Evolutionary conservation across 352 stramenopile genomes (phyloP), one percentile per base, ranked within the genome.

Genomic region (Globisporangium cylindrosporum): DNA sequence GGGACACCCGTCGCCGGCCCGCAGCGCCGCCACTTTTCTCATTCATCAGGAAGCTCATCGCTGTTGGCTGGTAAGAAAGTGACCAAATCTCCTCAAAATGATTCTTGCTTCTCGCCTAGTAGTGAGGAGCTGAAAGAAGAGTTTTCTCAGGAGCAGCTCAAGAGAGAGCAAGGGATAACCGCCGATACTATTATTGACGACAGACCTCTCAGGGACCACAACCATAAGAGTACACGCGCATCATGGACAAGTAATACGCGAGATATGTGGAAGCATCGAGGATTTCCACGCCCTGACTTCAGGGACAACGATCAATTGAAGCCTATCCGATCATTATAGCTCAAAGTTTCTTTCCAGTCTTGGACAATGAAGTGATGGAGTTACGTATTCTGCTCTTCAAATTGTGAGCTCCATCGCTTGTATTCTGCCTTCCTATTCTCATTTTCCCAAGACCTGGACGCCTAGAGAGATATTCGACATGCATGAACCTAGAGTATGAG

Each of bases 1-100:
- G 72, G 22, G 69, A 29, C 34, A 83, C 49, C 14, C 67, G 72
- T 1, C 74, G 69, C 14, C 74, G 72, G 12, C 69, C 38, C 14
- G 38, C 38, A 48, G 12, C 38, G 3, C 38, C 59, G 22, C 15
- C 27, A 34, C 20, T 49, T 27, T 61, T 41, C 34, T 70, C 65
- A 29, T 62, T 41, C 22, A 51, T 3, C n/a, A 72, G 34, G 46
- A 72, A 72, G 38, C 67, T 72, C 67, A 72, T 72, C 14, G 34
- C 22, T 8, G 41, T 25, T 32, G 27, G 27, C 27, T 27, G 14
- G n/a, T 6, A n/a, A 43, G 36, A 8, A 38, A 20, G n/a, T 24
- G 24, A 8, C n/a, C 9, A 32, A 6, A 14, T 55, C 20, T 15
- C 20, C 22, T 55, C n/a, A 27, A 22, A 15, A 12, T 24, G 27